These are phyloP conservation scores for Pythium phragmitis DNA, from an alignment of 352 stramenopile genomes.

Conservation along the genomic window DNA sequence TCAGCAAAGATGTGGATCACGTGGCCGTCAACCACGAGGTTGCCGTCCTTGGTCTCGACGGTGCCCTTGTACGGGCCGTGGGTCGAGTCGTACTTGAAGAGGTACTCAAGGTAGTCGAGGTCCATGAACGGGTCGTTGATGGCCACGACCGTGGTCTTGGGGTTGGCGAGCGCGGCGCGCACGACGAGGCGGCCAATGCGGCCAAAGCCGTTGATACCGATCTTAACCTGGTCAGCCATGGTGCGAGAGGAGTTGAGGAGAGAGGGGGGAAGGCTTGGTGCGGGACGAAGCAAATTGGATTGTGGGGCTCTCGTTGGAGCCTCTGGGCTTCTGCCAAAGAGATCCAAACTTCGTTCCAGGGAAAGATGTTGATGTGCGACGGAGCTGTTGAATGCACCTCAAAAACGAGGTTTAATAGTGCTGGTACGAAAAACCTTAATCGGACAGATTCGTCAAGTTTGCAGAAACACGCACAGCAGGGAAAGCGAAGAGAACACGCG, in stretches of 20 bases:
- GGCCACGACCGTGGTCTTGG: slow-evolving; percentile 47
- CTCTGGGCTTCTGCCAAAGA: neutral
- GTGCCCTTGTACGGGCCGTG: slow-evolving; percentile 91
- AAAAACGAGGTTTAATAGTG: slow-evolving; percentile 15
- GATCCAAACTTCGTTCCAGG: slow-evolving; percentile 9
- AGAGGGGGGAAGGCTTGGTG: slow-evolving; percentile 13
- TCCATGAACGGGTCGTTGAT: slow-evolving; percentile 69
- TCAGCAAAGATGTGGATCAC: slow-evolving; percentile 43
- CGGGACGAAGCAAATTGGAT: slow-evolving; percentile 34
- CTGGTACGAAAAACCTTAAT: slow-evolving; percentile 10
- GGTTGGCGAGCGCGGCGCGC: slow-evolving; percentile 48
- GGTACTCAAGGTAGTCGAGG: slow-evolving; percentile 82
- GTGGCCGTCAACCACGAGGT: slow-evolving; percentile 51
- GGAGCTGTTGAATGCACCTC: slow-evolving; percentile 14
- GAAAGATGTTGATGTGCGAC: slow-evolving; percentile 26
- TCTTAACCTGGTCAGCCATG: slow-evolving; percentile 41
- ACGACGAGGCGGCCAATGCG: slow-evolving; percentile 53
- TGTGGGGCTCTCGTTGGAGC: slow-evolving; percentile 18
- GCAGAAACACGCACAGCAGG: slow-evolving; percentile 22
- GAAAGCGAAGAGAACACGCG: neutral
- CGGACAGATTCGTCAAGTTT: slow-evolving; percentile 15
- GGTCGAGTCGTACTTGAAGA: slow-evolving; percentile 97
- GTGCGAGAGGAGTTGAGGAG: neutral
- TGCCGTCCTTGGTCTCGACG: slow-evolving; percentile 87
- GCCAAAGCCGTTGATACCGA: slow-evolving; percentile 60